Percentiles rank a stretch among this genome's conserved stretches.
Evolutionary conservation across 345 rosid genomes (phyloP).

Genomic region (Salix viminalis): DNA sequence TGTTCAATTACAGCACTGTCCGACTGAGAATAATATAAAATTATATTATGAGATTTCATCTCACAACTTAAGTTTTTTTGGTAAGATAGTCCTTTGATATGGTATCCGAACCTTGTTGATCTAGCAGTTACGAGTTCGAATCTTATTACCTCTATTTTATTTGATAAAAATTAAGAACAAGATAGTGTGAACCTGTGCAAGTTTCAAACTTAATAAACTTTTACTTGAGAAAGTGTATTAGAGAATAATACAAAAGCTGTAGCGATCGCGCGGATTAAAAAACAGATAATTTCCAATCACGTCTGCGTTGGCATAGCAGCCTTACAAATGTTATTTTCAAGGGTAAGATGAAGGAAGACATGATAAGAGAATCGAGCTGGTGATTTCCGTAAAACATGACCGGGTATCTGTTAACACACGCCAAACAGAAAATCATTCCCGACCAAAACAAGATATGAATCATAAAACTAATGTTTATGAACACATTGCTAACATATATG

Average conservation of each 20-base stretch:
- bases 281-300: neutral
- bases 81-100: too few relatives aligned
- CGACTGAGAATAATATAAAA: too few relatives aligned
- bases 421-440: neutral
- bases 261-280: neutral
- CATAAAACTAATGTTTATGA: neutral
- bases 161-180: too few relatives aligned
- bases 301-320: neutral
- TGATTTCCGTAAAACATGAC: too few relatives aligned
- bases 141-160: too few relatives aligned
- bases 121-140: too few relatives aligned
- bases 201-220: too few relatives aligned
- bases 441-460: neutral
- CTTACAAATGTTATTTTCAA: neutral
- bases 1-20: neutral
- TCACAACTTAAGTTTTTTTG: too few relatives aligned
- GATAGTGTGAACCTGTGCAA: too few relatives aligned
- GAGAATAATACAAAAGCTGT: neutral
- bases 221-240: too few relatives aligned
- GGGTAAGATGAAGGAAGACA: neutral
- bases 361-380: neutral
- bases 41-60: too few relatives aligned
- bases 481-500: neutral
- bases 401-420: neutral
- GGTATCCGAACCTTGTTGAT: too few relatives aligned